Percentiles rank a stretch among this genome's conserved stretches.
phyloP scores from a whole-genome alignment of 352 stramenopile species.

The Halophytophthora polymorphica region DNA sequence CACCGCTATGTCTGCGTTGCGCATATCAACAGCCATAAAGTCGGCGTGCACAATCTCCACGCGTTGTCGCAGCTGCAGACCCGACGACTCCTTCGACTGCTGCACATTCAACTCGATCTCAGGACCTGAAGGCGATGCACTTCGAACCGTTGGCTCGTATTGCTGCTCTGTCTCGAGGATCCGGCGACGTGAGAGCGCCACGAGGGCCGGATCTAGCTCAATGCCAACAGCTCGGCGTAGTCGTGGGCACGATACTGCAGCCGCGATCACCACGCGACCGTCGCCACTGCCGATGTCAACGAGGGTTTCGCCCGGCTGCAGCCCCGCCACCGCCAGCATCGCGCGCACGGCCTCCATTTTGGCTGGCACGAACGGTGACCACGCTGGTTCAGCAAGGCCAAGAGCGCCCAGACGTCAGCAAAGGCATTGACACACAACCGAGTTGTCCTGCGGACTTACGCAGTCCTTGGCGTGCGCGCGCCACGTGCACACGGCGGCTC shows the following conservation, averaged over 20 bases:
- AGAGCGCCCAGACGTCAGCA: constrained; percentile 1
- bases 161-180: constrained; percentile 13
- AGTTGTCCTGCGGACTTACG: constrained; percentile 25
- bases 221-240: constrained; percentile 37
- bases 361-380: constrained; percentile 66
- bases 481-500: constrained; percentile 50
- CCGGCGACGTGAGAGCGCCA: constrained; percentile 36
- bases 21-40: constrained; percentile 48
- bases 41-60: constrained; percentile 47
- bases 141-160: background rate
- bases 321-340: constrained; percentile 41
- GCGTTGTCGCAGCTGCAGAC: constrained; percentile 10
- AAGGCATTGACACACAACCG: background rate
- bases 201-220: constrained; percentile 55
- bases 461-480: constrained; percentile 45
- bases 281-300: constrained; percentile 69
- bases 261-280: constrained; percentile 52
- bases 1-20: constrained; percentile 41
- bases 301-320: constrained; percentile 43
- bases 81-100: constrained; percentile 3
- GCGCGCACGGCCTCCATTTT: constrained; percentile 50
- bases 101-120: background rate
- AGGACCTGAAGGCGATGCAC: background rate
- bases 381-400: constrained; percentile 27
- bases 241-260: constrained; percentile 15